Evolutionary conservation across 306 rosid species (phyloP), one percentile per base, ranked within the genome.

Genomic region (Erythrophleum fordii): DNA sequence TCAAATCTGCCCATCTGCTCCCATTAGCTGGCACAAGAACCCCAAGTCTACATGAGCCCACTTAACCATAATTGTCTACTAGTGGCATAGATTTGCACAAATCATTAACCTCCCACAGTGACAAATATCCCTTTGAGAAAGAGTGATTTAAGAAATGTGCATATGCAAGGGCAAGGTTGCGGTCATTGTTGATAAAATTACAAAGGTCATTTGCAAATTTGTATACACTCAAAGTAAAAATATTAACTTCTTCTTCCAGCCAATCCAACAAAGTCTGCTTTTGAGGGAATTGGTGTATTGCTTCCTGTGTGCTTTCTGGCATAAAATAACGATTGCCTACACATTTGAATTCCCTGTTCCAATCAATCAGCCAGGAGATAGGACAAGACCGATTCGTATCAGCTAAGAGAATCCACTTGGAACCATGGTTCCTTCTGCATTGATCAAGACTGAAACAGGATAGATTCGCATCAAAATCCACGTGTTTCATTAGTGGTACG

Each of bases 1-100:
- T 75, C 86, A 92, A 80, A 26, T 45, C 80, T 5, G 88, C 87
- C 97, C 98, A 94, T 62, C 86, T 88, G 85, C 98, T 92, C 61
- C 64, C 84, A 4, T 83, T 85, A 52, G 96, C 92, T 4, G 97
- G 98, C 25, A 92, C 86, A 59, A 91, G 85, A 75, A 92, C 86
- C 70, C 85, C 85, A 0, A 3, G 9, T 53, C 86, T 51, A 20
- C 34, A 0, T 31, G n/a, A 44, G 6, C 2, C 22, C 16, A 88
- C 81, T 26, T 18, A 0, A 3, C 96, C 94, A n/a, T 88, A 81
- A 28, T 62, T 88, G 87, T 89, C 91, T 41, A 94, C 83, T 9
- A 94, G 88, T 0, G 98, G 97, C 92, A 91, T 78, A 7, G 11
- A 18, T 3, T 48, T 7, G 20, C 91, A 83, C 48, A 94, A 26